Evolutionary conservation across 805 yeast species (phyloP).

Genomic region (Starmerella bombi): DNA sequence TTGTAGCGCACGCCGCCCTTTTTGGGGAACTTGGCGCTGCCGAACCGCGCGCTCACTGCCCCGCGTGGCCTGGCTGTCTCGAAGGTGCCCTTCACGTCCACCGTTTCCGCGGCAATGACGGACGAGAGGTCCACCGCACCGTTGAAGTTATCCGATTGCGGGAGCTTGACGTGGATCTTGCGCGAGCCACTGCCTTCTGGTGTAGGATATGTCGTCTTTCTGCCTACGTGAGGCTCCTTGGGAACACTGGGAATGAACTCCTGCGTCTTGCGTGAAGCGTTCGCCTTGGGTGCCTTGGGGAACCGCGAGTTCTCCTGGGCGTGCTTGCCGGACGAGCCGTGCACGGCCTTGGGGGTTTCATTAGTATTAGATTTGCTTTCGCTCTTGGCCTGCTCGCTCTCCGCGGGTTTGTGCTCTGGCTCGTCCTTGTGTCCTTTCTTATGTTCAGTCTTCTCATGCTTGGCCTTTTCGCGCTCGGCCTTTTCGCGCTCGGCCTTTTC

Average conservation of each 20-base stretch:
- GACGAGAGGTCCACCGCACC: neutral
- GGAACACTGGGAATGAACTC: neutral
- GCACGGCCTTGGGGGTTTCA: too few species aligned
- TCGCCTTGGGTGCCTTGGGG: neutral
- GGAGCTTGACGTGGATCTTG: neutral
- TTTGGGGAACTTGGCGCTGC: too few species aligned
- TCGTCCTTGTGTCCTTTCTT: neutral
- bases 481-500: constrained; percentile 2
- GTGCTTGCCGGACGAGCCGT: too few species aligned
- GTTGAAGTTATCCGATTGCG: neutral
- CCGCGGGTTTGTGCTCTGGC: constrained; percentile 4
- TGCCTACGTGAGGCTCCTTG: neutral
- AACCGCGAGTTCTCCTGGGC: too few species aligned
- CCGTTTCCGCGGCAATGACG: neutral
- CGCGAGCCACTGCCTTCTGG: neutral
- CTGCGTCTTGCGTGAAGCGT: neutral
- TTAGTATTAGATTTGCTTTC: neutral
- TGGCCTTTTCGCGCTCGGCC: constrained; percentile 2
- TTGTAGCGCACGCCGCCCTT: too few species aligned
- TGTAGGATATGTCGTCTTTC: too few species aligned
- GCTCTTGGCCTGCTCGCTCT: neutral
- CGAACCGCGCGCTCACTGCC: too few species aligned
- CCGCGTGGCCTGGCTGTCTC: too few species aligned
- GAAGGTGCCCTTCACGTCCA: neutral
- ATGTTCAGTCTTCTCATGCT: constrained; percentile 2